Evolutionary conservation across 441 rosid genomes (phyloP), one percentile per base, ranked within the genome.

Genomic region (Hura crepitans): DNA sequence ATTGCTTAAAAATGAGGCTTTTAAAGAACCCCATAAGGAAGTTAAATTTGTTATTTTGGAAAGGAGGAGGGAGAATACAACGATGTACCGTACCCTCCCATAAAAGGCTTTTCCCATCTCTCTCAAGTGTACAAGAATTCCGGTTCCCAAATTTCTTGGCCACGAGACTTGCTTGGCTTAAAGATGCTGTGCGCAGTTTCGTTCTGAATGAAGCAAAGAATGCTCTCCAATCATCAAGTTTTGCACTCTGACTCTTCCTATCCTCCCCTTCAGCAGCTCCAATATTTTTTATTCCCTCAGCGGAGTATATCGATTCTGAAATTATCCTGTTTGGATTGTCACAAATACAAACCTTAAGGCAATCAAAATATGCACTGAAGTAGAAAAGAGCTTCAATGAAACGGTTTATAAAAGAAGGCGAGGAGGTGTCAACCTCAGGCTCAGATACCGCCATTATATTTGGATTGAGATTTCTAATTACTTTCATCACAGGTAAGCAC

Each of bases 311-410:
- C 1, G 61, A 45, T 55, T 81, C 84, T 0, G 25, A 5, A 25
- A 33, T 42, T 47, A 22, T 60, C 64, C 78, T 73, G 31, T 39
- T 70, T 13, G 53, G 10, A 55, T 71, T 58, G 13, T 71, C 62
- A 6, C 46, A 37, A 78, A 78, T 23, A 14, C 70, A 78, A 7
- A 58, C 71, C 2, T 83, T 83, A 0, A 84, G 33, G 74, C 88
- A 83, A 70, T 87, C 90, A n/a, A 85, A 87, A 57, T 49, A 83
- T 11, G 89, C 82, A 49, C 87, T 64, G 56, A 37, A 63, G 79
- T 17, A 85, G 76, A 84, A 84, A 14, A 87, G 77, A 13, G 77
- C 72, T 64, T 85, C 85, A 11, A 80, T 66, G 66, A 85, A 81
- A 46, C 84, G 87, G 68, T 75, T 71, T 50, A 62, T 83, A n/a